A percentile compares a stretch with the other conserved stretches of the same genome.
Conservation (phyloP, 305 asterid genomes). For the Fraxinus platypoda region DNA sequence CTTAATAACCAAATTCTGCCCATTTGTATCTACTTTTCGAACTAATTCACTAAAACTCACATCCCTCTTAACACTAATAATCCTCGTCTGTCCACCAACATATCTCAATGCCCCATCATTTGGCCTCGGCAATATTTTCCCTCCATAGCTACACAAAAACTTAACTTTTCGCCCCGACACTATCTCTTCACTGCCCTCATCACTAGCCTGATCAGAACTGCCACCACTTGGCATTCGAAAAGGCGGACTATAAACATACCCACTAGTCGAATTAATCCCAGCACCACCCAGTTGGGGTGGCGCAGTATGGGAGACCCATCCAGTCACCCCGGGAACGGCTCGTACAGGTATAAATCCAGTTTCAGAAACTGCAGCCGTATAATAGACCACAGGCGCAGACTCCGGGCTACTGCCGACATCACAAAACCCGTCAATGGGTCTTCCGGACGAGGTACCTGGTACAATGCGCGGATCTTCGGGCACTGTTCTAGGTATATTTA, state of each 20-base stretch:
- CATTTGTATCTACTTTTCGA: constrained; percentile 55
- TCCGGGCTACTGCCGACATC: constrained; percentile 45
- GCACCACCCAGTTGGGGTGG: constrained; percentile 36
- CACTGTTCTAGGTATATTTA: constrained; percentile 54
- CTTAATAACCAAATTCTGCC: constrained; percentile 68
- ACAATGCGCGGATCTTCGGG: constrained; percentile 66
- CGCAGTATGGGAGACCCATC: constrained; percentile 56
- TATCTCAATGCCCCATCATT: constrained; percentile 87
- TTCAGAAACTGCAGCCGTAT: constrained; percentile 42
- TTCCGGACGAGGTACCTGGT: constrained; percentile 53
- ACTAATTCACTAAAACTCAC: constrained; percentile 53
- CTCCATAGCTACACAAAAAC: constrained; percentile 92
- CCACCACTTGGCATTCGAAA: constrained; percentile 30
- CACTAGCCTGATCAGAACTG: constrained; percentile 60
- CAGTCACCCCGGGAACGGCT: constrained; percentile 39
- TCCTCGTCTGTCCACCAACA: constrained; percentile 96
- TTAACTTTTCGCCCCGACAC: constrained; percentile 69
- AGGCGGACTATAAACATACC: constrained; percentile 29
- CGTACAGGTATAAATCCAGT: constrained; percentile 54
- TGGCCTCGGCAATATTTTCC: constrained; percentile 85
- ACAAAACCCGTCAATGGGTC: constrained; percentile 61
- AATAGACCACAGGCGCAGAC: constrained; percentile 43
- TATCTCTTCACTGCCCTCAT: constrained; percentile 70
- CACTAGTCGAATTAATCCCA: constrained; percentile 35
- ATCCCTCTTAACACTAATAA: constrained; percentile 67